These are phyloP conservation scores for Boletus smithii DNA, from an alignment of 1,284 basidiomycete genomes.

Conservation along the genomic window DNA sequence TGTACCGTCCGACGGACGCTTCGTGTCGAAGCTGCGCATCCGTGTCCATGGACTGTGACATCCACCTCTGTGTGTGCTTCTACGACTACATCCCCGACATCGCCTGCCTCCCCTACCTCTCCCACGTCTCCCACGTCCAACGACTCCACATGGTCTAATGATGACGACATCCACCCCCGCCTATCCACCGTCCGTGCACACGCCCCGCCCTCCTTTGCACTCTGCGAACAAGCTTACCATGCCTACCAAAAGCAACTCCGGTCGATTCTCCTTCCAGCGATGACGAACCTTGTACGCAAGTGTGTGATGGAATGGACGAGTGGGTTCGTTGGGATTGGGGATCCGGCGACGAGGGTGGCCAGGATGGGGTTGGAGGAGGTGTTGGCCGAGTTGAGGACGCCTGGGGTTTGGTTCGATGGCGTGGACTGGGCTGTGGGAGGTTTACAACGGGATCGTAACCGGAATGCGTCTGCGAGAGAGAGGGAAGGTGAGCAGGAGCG, in stretches of 20 bases:
- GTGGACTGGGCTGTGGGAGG: conserved; percentile 50
- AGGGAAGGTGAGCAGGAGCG: conserved; percentile 29
- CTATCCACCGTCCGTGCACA: conserved; percentile 42
- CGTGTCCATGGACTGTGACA: conserved; percentile 58
- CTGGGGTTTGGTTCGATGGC: conserved; percentile 62
- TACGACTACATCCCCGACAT: conserved; percentile 17
- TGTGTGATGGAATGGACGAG: conserved; percentile 54
- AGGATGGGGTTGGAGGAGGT: conserved; percentile 63
- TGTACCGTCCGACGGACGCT: conserved; percentile 32
- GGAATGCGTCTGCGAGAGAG: conserved; percentile 18
- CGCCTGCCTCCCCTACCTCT: conserved; percentile 12
- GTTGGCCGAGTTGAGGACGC: conserved; percentile 50
- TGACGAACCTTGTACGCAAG: conserved; percentile 63
- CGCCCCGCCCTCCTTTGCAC: conserved; percentile 51
- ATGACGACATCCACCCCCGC: conserved; percentile 47
- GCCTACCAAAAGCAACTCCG: conserved; percentile 56
- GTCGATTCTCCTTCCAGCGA: conserved; percentile 55
- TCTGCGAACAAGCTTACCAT: conserved; percentile 58
- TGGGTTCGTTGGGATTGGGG: conserved; percentile 29
- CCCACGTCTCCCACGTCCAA: conserved; percentile 17
- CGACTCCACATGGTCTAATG: conserved; percentile 4
- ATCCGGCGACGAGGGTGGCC: conserved; percentile 46
- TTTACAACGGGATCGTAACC: conserved; percentile 14
- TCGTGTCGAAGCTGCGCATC: conserved; percentile 54
- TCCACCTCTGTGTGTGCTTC: conserved; percentile 14